Conservation (phyloP, 768 basidiomycete genomes). For the Tylopilus intermedius region DNA sequence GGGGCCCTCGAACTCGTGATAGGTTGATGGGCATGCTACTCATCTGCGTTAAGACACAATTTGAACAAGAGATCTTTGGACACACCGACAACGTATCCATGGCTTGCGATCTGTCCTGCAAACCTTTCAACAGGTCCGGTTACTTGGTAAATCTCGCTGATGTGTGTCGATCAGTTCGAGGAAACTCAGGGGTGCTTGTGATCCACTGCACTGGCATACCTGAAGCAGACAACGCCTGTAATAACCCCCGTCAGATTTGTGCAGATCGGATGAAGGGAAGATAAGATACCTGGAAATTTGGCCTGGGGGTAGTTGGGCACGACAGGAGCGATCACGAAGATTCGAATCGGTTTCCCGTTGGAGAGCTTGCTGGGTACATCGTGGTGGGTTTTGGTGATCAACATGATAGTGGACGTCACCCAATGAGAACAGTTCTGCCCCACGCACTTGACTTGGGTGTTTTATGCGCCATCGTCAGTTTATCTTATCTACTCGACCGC, state of each 20-base stretch:
- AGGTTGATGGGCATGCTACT: conserved; percentile 75
- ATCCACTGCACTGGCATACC: conserved; percentile 35
- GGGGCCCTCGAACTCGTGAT: conserved; percentile 90
- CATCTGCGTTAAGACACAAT: conserved; percentile 1
- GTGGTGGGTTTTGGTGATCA: conserved; percentile 73
- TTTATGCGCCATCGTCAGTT: too few relatives aligned
- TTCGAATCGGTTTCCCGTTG: conserved; percentile 61
- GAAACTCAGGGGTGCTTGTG: not conserved
- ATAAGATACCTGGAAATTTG: conserved; percentile 71
- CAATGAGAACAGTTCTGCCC: not conserved
- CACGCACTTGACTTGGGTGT: not conserved
- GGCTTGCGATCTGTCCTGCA: conserved; percentile 81
- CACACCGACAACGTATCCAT: conserved; percentile 79
- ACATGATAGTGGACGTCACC: conserved; percentile 45
- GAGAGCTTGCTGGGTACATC: conserved; percentile 72
- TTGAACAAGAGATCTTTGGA: not conserved
- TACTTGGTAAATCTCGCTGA: conserved; percentile 91
- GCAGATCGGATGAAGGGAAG: not conserved
- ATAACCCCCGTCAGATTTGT: not conserved
- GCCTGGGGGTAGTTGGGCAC: conserved; percentile 82
- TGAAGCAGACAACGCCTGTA: conserved; percentile 77
- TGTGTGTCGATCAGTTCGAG: not conserved
- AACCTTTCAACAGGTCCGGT: conserved; percentile 97
- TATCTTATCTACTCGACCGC: too few relatives aligned
- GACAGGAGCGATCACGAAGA: conserved; percentile 78